Conservation (phyloP, 2,329 filamentous ascomycete species). For the Venturia asperata region DNA sequence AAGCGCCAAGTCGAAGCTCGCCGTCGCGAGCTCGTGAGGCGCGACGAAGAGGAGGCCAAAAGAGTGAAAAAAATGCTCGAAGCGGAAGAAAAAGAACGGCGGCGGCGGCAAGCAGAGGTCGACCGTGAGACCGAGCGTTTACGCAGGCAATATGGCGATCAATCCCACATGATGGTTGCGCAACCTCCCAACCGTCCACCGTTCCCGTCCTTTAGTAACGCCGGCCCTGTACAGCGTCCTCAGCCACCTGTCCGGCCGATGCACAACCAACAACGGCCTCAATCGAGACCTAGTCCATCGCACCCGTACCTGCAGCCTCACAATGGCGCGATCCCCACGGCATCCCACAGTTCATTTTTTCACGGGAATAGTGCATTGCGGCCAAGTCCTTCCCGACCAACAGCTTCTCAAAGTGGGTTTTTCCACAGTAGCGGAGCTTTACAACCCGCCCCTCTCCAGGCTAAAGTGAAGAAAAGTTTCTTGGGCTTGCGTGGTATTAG, state of each 20-base stretch:
- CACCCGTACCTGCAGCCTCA: conserved; percentile 29
- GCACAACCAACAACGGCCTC: conserved; percentile 10
- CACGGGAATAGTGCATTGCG: neutral
- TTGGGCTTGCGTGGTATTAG: conserved; percentile 31
- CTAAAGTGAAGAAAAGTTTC: conserved; percentile 33
- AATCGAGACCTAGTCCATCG: neutral
- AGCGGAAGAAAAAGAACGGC: conserved; percentile 56
- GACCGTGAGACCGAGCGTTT: conserved; percentile 73
- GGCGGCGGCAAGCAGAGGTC: conserved; percentile 43
- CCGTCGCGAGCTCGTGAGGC: conserved; percentile 50
- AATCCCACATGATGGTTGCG: conserved; percentile 33
- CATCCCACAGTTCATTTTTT: conserved; percentile 19
- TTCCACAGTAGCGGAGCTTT: conserved; percentile 28
- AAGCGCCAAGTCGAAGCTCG: conserved; percentile 43
- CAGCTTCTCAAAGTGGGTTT: conserved; percentile 31
- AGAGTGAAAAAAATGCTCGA: conserved; percentile 60
- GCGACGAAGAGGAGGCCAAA: conserved; percentile 51
- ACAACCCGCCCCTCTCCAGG: conserved; percentile 6
- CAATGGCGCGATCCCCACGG: conserved; percentile 18
- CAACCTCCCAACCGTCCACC: conserved; percentile 17
- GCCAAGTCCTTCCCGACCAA: neutral
- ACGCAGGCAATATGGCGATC: conserved; percentile 57
- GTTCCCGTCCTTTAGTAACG: neutral
- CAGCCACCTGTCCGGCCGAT: conserved; percentile 13
- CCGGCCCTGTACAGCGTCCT: neutral